A percentile compares a stretch with the other conserved stretches of the same genome.
Evolutionary conservation across 129 eudicot genomes (phyloP).

Genomic region (Centaurea solstitialis): DNA sequence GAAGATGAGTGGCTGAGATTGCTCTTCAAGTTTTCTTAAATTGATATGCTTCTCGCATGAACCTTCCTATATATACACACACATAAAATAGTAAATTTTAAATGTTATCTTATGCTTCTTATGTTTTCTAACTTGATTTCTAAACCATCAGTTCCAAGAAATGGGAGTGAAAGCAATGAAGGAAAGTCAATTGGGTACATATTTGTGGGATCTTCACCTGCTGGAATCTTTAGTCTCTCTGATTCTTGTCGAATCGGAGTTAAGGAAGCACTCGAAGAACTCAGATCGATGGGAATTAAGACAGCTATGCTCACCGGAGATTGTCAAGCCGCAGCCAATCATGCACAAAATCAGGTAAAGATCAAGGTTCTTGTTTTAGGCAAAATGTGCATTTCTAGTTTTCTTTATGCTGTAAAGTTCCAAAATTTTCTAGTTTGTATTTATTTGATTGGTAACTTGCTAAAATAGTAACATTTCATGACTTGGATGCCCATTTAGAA

Average conservation of each 20-base stretch:
- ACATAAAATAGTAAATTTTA: background rate
- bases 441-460: too few species aligned
- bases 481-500: too few species aligned
- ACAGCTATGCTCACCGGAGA: conserved; percentile 94
- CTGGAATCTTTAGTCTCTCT: conserved; percentile 71
- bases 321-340: conserved; percentile 69
- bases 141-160: conserved; percentile 44
- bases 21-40: too few species aligned
- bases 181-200: conserved; percentile 73
- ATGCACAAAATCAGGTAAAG: conserved; percentile 77
- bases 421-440: too few species aligned
- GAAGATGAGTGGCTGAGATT: too few species aligned
- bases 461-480: background rate
- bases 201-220: conserved; percentile 53
- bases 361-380: background rate
- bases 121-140: conserved; percentile 9
- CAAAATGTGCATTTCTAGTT: too few species aligned
- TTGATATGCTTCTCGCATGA: too few species aligned
- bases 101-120: background rate
- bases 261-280: conserved; percentile 64
- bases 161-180: conserved; percentile 42
- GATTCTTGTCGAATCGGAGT: conserved; percentile 88
- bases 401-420: too few species aligned
- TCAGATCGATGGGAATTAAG: conserved; percentile 75
- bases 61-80: too few species aligned